Evolutionary conservation across 2,329 filamentous ascomycete species (phyloP), one percentile per base, ranked within the genome.

Genomic region (Aureobasidium leucospermi): DNA sequence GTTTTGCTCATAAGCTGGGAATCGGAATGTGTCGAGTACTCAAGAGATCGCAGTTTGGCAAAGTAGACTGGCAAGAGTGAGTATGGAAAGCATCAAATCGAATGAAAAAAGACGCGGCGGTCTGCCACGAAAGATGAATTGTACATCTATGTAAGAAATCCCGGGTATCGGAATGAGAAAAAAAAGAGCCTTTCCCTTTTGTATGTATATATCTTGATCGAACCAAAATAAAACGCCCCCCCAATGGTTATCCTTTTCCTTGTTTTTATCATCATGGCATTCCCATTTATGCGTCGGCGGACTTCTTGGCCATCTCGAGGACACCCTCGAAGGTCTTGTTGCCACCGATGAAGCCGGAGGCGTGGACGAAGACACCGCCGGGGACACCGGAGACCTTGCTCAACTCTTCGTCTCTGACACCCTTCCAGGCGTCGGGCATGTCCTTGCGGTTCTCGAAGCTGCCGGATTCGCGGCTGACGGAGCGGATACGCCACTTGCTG

Each of bases 391-490:
- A 77, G 15, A 91, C 80, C 66, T 82, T 81, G 73, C 93, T 90
- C 57, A 99, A 79, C 73, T 92, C 85, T 66, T 88, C 86, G 70
- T 97, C 94, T 42, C 94, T 82, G 65, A 96, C 86, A 7, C 94
- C 94, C 68, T 93, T 86, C 94, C 94, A 99, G 16, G 85, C 82
- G 75, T 95, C 90, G 4, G 93, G 93, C 65, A 99, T 79, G 45
- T 92, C 86, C 78, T 94, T 96, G 67, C 94, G 84, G 77, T 92
- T 96, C 74, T 90, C 82, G 71, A 99, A 99, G 61, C 90, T 94
- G 70, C 89, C 87, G 72, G 88, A 86, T 72, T 84, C 83, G 61
- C 89, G 85, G 49, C 90, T 89, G n/a, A 97, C 94, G 63, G 88
- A 87, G 75, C 96, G 91, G 62, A 99, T 88, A 60, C 94, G 85